Percentiles rank a stretch among this genome's conserved stretches.
Conservation (phyloP, 768 basidiomycete genomes). For the Rhodosporidiobolus sp. region DNA sequence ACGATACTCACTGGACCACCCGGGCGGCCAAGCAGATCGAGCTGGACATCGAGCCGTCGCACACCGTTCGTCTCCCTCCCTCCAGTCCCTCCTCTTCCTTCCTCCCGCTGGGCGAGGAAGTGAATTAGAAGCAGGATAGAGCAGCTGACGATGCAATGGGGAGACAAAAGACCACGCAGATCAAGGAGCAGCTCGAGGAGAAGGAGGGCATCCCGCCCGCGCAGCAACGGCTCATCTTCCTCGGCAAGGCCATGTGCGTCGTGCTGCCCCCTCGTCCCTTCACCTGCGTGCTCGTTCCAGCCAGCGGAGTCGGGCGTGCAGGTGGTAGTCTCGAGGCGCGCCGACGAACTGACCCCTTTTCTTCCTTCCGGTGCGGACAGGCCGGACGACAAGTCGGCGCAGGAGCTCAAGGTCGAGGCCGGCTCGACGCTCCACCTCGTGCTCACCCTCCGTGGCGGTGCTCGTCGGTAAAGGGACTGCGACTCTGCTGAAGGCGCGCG, state of each 20-base stretch:
- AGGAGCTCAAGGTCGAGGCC: slow-evolving; percentile 74
- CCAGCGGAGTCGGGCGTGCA: too few species aligned
- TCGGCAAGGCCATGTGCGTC: slow-evolving; percentile 83
- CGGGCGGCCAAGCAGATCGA: slow-evolving; percentile 6
- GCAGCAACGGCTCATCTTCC: slow-evolving; percentile 90
- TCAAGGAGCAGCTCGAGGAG: slow-evolving; percentile 98
- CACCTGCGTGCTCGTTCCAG: too few species aligned
- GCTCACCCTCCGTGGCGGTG: slow-evolving; percentile 90
- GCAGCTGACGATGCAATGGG: background rate
- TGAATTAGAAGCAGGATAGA: too few species aligned
- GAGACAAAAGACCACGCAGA: slow-evolving; percentile 68
- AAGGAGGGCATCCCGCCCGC: slow-evolving; percentile 95
- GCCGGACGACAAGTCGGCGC: slow-evolving; percentile 85
- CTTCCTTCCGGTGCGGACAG: slow-evolving; percentile 51
- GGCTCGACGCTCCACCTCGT: slow-evolving; percentile 91
- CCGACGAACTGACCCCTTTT: background rate
- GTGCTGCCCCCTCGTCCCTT: accelerated
- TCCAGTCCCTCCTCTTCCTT: background rate
- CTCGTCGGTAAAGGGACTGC: too few species aligned
- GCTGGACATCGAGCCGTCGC: slow-evolving; percentile 18
- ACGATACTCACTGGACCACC: background rate
- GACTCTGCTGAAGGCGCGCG: slow-evolving; percentile 48
- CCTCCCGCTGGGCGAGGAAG: background rate
- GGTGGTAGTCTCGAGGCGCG: too few species aligned
- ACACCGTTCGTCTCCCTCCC: slow-evolving; percentile 18